Base-by-base conservation (phyloP, 1,139 yeast species). In the Zygosaccharomyces pseudobailii region DNA sequence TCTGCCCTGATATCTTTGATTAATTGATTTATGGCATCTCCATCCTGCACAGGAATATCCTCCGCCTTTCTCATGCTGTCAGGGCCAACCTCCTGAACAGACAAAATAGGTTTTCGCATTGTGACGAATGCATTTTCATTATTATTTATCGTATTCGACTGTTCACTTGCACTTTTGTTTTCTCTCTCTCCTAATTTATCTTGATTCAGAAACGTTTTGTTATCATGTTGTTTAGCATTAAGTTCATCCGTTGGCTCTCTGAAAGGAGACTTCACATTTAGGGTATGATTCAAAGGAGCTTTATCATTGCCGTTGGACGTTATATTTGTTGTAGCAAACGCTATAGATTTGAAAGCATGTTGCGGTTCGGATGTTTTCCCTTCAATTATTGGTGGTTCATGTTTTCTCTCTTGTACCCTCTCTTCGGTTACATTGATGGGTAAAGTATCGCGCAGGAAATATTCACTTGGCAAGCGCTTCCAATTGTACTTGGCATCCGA, bases 401-500 rank as follows among this genome's bases (percentile, higher is more conserved):
- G 17, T 13, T 1, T 2, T 13, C 17, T 13, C 17, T 13, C 17
- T 13, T 13, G 17, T 13, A 13, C 17, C 17, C 33, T 22, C 24
- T 35, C 33, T 6, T 32, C 17, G 20, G 32, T 27, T 23, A 4
- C 21, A 30, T 48, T 49, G 5, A 48, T 39, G 13, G 47, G 25
- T 3, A 37, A 39, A 13, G 45, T 42, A 6, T 52, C 53, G 35
- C 49, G 52, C 27, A 56, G 43, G 4, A 63, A 56, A 7, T 45
- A 43, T 9, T 58, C 59, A 31, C 60, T 58, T 3, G 63, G 53
- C 22, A 62, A 45, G 10, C 62, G 55, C 40, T 51, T 56, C 67
- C 67, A 63, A 42, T 62, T 63, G 31, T 58, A 61, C 17, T 49
- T 51, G 5, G 64, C 66, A 46, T 63, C 67, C 32, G 51, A 46